Evolutionary conservation across 176 grass and related monocot genomes (phyloP).

Genomic region (Tillandsia leiboldiana): DNA sequence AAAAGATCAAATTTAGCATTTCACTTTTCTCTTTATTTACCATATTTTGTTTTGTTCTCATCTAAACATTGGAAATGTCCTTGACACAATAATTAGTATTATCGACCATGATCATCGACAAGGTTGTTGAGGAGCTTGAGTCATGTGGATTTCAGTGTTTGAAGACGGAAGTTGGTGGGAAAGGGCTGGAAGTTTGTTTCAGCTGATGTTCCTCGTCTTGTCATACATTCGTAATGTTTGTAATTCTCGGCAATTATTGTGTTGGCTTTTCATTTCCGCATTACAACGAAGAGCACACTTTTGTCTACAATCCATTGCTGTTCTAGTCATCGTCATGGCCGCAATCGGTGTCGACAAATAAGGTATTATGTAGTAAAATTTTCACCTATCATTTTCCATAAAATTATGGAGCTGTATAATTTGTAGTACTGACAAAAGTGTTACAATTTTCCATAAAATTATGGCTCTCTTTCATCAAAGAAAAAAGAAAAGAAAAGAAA

Average conservation of each 20-base stretch:
- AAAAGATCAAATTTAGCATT: too few species aligned
- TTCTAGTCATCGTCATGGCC: too few species aligned
- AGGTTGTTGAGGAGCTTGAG: slow-evolving; percentile 53
- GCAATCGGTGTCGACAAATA: too few species aligned
- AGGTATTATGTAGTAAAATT: too few species aligned
- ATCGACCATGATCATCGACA: slow-evolving; percentile 33
- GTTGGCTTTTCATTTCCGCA: neutral
- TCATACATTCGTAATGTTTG: neutral
- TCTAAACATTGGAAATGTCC: slow-evolving; percentile 12
- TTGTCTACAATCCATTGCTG: too few species aligned
- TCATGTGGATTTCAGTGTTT: slow-evolving; percentile 60
- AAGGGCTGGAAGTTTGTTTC: slow-evolving; percentile 49
- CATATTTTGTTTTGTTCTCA: neutral
- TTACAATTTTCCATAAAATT: too few species aligned
- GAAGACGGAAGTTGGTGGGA: slow-evolving; percentile 65
- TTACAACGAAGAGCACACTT: neutral
- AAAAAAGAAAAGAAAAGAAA: too few species aligned
- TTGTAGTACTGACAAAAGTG: too few species aligned
- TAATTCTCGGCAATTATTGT: neutral
- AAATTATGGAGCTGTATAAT: too few species aligned
- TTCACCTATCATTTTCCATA: too few species aligned
- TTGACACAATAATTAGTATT: slow-evolving; percentile 52
- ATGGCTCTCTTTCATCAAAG: too few species aligned
- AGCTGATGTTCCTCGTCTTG: slow-evolving; percentile 14
- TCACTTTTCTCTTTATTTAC: neutral